Percentiles rank a stretch among this genome's conserved stretches.
Evolutionary conservation across 139 green algal genomes (phyloP).

Genomic region (Chlorella ohadii): DNA sequence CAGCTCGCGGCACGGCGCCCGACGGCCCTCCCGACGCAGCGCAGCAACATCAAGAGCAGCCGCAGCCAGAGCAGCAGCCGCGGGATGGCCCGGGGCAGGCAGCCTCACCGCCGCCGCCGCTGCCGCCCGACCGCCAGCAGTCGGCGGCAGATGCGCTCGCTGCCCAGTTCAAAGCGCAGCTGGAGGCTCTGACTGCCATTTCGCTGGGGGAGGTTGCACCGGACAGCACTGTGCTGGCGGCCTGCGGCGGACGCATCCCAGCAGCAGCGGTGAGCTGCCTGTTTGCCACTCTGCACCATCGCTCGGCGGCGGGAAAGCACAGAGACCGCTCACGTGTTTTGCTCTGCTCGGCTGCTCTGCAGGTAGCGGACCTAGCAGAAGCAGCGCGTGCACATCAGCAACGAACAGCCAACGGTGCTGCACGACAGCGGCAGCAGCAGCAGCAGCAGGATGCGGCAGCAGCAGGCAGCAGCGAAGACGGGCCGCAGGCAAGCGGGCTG

Average conservation of each 20-base stretch:
- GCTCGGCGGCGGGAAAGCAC: too few species aligned
- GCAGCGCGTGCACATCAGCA: neutral
- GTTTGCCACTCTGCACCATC: too few species aligned
- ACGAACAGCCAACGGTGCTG: neutral
- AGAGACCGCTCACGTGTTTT: neutral
- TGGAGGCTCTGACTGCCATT: neutral
- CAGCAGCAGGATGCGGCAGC: neutral
- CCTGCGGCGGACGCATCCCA: neutral
- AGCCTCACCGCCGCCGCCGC: too few species aligned
- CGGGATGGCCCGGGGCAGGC: neutral
- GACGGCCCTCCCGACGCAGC: too few species aligned
- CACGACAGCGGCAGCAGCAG: neutral
- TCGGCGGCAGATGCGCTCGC: neutral
- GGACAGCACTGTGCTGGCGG: slow-evolving; percentile 7
- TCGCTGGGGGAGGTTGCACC: neutral
- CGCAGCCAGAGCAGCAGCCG: too few species aligned
- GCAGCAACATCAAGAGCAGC: too few species aligned
- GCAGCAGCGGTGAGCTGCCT: neutral
- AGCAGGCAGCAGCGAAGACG: neutral
- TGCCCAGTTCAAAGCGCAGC: slow-evolving; percentile 12
- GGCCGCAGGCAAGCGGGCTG: too few species aligned
- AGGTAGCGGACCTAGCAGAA: slow-evolving; percentile 1
- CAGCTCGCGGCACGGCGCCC: too few species aligned
- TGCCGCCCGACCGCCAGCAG: too few species aligned
- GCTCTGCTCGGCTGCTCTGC: neutral